These are phyloP conservation scores for Verticillium nonalfalfae DNA, from an alignment of 2,329 filamentous ascomycete species.

Conservation along the genomic window DNA sequence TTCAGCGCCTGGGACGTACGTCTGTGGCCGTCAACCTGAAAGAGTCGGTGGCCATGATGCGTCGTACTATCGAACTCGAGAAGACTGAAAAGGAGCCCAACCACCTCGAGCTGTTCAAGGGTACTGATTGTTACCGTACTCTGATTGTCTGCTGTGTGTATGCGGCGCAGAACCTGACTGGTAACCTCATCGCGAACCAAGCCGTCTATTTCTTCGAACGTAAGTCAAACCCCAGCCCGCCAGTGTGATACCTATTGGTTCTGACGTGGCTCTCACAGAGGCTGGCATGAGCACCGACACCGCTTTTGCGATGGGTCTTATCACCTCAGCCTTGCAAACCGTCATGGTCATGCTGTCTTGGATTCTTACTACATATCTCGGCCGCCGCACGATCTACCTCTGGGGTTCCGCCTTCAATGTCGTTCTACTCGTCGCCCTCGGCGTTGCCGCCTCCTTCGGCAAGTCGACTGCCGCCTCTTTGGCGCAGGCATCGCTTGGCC, in stretches of 20 bases:
- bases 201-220: slow-evolving; percentile 54
- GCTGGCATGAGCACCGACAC: slow-evolving; percentile 36
- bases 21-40: slow-evolving; percentile 34
- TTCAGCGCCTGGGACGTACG: slow-evolving; percentile 38
- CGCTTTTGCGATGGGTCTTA: slow-evolving; percentile 40
- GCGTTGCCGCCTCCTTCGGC: slow-evolving; percentile 49
- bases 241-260: slow-evolving; percentile 17
- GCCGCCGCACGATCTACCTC: slow-evolving; percentile 43
- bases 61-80: slow-evolving; percentile 45
- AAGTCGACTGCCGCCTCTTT: slow-evolving; percentile 30
- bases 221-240: slow-evolving; percentile 13
- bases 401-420: slow-evolving; percentile 44
- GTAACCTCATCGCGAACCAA: slow-evolving; percentile 57
- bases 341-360: slow-evolving; percentile 50
- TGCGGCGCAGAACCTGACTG: slow-evolving; percentile 43
- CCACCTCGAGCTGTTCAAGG: slow-evolving; percentile 47
- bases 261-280: slow-evolving; percentile 15
- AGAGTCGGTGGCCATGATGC: slow-evolving; percentile 45
- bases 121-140: slow-evolving; percentile 44
- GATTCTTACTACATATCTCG: slow-evolving; percentile 40
- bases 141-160: slow-evolving; percentile 45
- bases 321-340: slow-evolving; percentile 51
- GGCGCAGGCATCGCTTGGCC: slow-evolving; percentile 55
- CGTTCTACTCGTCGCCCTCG: slow-evolving; percentile 48
- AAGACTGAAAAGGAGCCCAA: slow-evolving; percentile 31